Evolutionary conservation across 2,329 filamentous ascomycete species (phyloP), one percentile per base, ranked within the genome.

Genomic region (Penicillium verrucosum): DNA sequence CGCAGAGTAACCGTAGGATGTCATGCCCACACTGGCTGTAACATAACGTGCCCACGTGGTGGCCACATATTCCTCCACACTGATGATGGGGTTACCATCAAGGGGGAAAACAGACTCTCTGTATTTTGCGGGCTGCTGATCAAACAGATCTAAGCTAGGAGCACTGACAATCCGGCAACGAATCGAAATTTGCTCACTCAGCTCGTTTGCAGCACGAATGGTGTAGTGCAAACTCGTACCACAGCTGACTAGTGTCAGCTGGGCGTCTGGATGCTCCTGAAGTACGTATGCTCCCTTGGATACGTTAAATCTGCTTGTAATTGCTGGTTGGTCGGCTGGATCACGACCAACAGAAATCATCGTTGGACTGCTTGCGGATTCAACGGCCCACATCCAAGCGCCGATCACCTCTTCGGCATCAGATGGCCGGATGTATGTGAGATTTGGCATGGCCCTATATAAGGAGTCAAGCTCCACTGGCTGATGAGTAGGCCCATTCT

Each of bases 91-190:
- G 72, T 94, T 91, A 64, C 92, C 92, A 73, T 95, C 89, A 2
- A 40, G 27, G 67, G 91, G 92, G 61, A 96, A 86, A 64, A 94
- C 88, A 64, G 85, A 89, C 66, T 95, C 86, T 75, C 85, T 86
- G 85, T 96, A 96, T 65, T 93, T 90, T 85, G 93, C 92, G 73
- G 81, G 68, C 80, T 96, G 92, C 34, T 85, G 80, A 75, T 96
- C 92, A 70, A 96, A 96, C 54, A 94, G 89, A 81, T 96, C 91
- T 73, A 89, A 89, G 82, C 90, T 96, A 63, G 92, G 92, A 75
- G 96, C 83, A 36, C 91, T 96, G 65, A 95, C 92, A 52, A 96
- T 85, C 91, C 90, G 51, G 90, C 88, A 76, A 86, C 89, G 77
- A 95, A 75, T 76, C 83, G 85, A 76, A 92, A 86, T 1, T 8